Percentiles rank a stretch among this genome's conserved stretches.
These are phyloP conservation scores for Fusarium nisikadoi DNA, from an alignment of 2,329 filamentous ascomycete genomes.

Conservation along the genomic window DNA sequence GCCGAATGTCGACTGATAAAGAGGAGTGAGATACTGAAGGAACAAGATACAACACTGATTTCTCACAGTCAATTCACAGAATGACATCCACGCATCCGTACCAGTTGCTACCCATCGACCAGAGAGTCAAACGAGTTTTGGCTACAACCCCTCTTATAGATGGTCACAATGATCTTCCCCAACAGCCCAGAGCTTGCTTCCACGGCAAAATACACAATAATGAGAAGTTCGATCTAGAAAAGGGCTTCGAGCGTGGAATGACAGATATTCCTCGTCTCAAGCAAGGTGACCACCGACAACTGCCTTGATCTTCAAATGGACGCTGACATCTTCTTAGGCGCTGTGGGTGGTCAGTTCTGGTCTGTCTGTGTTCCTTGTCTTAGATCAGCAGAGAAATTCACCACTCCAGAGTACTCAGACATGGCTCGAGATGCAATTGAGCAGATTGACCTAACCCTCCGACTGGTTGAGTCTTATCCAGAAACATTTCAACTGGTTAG, in stretches of 20 bases:
- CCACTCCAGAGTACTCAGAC: slow-evolving; percentile 1
- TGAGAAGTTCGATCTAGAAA: neutral
- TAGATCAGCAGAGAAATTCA: slow-evolving; percentile 1
- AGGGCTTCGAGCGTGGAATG: slow-evolving; percentile 1
- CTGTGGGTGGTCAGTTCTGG: neutral
- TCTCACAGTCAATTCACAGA: rapidly evolving
- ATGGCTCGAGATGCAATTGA: slow-evolving; percentile 4
- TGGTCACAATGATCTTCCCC: neutral
- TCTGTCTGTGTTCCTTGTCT: slow-evolving; percentile 14
- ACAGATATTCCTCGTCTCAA: neutral
- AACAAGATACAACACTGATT: rapidly evolving
- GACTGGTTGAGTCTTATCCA: neutral
- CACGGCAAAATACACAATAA: slow-evolving; percentile 1
- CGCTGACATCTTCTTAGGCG: neutral
- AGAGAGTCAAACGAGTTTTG: slow-evolving; percentile 5
- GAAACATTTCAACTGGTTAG: neutral
- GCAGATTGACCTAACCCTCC: neutral
- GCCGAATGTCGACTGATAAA: neutral
- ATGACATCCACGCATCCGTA: neutral
- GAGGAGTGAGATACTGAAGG: neutral
- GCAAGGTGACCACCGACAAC: neutral
- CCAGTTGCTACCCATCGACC: neutral
- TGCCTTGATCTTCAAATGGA: rapidly evolving
- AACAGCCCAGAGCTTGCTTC: slow-evolving; percentile 2
- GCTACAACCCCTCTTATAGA: neutral